Evolutionary conservation across 2,329 filamentous ascomycete genomes (phyloP).

Genomic region (Aspergillus sp.): DNA sequence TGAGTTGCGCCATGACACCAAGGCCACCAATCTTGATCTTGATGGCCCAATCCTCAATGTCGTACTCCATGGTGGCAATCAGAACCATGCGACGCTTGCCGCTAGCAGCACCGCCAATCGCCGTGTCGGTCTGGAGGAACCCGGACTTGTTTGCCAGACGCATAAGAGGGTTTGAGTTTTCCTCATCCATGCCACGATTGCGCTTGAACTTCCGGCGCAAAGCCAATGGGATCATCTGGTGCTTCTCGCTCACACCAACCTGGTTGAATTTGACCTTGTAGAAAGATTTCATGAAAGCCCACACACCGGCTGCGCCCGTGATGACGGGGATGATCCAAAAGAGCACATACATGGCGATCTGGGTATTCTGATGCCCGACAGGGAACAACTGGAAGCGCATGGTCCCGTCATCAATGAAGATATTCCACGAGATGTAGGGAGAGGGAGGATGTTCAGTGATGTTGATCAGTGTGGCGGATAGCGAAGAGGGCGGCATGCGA

Average conservation of each 20-base stretch:
- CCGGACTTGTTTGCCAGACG: slow-evolving; percentile 35
- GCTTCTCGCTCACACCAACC: slow-evolving; percentile 54
- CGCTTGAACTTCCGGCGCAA: slow-evolving; percentile 11
- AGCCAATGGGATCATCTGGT: slow-evolving; percentile 11
- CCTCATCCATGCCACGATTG: background rate
- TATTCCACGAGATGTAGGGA: slow-evolving; percentile 57
- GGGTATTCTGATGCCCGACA: slow-evolving; percentile 54
- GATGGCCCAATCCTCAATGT: slow-evolving; percentile 68
- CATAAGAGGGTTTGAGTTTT: slow-evolving; percentile 30
- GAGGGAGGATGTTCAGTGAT: slow-evolving; percentile 57
- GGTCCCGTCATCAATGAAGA: slow-evolving; percentile 58
- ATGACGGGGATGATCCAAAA: slow-evolving; percentile 56
- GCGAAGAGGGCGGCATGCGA: slow-evolving; percentile 60
- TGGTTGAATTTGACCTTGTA: slow-evolving; percentile 65
- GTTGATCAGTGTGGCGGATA: slow-evolving; percentile 60
- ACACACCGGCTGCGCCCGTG: slow-evolving; percentile 53
- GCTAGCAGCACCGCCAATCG: slow-evolving; percentile 32
- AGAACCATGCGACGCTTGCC: slow-evolving; percentile 55
- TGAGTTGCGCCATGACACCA: slow-evolving; percentile 69
- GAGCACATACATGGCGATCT: slow-evolving; percentile 57
- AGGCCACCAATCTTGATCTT: slow-evolving; percentile 71
- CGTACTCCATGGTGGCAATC: slow-evolving; percentile 71
- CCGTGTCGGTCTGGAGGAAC: slow-evolving; percentile 37
- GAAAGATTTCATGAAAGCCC: slow-evolving; percentile 61
- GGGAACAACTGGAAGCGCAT: slow-evolving; percentile 56